Base-by-base conservation (phyloP, 345 rosid genomes). In the Lepidium africanum region DNA sequence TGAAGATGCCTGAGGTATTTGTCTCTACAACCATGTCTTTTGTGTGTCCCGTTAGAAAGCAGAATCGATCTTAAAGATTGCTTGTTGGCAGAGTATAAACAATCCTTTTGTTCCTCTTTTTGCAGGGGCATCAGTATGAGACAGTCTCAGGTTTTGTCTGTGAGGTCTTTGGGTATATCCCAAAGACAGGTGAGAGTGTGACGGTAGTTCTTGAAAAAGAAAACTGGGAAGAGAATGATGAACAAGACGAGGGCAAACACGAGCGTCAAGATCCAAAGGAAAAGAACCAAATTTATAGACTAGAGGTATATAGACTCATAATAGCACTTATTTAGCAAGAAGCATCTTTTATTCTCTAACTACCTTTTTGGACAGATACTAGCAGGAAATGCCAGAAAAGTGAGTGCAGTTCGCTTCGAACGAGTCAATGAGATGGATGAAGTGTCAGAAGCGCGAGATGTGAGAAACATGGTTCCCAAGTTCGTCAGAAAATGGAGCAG, bases 371-470 rank as follows among this genome's bases (percentile, higher is more conserved):
- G 65, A 78, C 85, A 92, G 98, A 83, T 92, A 72, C 77, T 89
- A 67, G 95, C 89, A 37, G 98, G 96, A 68, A 92, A 92, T 77
- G 96, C 98, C 43, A 83, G 95, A 79, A 89, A 92, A 80, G 96
- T 92, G 42, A 77, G 95, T 27, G 96, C 96, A 9, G 88, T 87
- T 42, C 81, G 95, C 57, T 86, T 92, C 65, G 92, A 92, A 42
- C 74, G 80, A 52, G 81, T 89, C 66, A 72, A 68, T 66, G 72
- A 78, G 30, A 87, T 59, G 46, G 81, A 78, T 33, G 74, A 71
- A 23, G 56, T 74, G 33, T 57, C 76, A 21, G 87, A 79, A 53
- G 84, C 81, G 48, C 84, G 81, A 66, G 83, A 86, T 56, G 89
- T 84, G 27, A 80, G 82, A 32, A 82, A 83, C n/a, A 54, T 84